These are phyloP conservation scores for Boeremia exigua DNA, from an alignment of 2,329 filamentous ascomycete genomes.

Conservation along the genomic window DNA sequence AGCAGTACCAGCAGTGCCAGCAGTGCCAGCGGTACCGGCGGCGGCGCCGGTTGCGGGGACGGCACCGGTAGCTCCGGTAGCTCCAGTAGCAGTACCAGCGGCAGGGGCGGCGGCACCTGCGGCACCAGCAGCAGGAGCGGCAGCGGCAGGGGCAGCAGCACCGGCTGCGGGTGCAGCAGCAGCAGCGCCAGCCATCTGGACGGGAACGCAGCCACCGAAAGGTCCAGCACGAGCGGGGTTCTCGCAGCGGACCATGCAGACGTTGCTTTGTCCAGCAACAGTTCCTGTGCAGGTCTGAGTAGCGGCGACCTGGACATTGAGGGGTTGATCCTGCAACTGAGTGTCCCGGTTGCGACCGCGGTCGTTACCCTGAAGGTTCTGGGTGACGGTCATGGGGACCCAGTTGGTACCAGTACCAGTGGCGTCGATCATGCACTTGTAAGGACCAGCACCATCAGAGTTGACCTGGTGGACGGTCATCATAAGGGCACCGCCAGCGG, in stretches of 20 bases:
- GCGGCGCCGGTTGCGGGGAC: constrained; percentile 12
- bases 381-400: constrained; percentile 61
- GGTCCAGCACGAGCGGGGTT: constrained; percentile 67
- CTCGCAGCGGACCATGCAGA: constrained; percentile 69
- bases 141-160: constrained; percentile 12
- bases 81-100: constrained; percentile 1
- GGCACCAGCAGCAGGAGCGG: constrained; percentile 14
- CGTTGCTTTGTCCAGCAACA: constrained; percentile 63
- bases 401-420: constrained; percentile 64
- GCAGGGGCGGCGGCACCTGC: constrained; percentile 19
- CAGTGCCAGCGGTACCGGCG: constrained; percentile 2
- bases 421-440: constrained; percentile 68
- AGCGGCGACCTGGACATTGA: constrained; percentile 64
- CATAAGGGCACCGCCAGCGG: constrained; percentile 60
- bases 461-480: constrained; percentile 74
- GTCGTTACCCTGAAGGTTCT: constrained; percentile 59
- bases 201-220: constrained; percentile 66
- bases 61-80: neutral
- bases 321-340: constrained; percentile 49
- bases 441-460: constrained; percentile 69
- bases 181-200: constrained; percentile 55
- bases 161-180: constrained; percentile 19
- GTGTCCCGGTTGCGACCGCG: constrained; percentile 52
- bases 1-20: constrained; percentile 2
- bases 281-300: constrained; percentile 65